Base-by-base conservation (phyloP, 2,329 filamentous ascomycete genomes). In the Zarea fungicola region DNA sequence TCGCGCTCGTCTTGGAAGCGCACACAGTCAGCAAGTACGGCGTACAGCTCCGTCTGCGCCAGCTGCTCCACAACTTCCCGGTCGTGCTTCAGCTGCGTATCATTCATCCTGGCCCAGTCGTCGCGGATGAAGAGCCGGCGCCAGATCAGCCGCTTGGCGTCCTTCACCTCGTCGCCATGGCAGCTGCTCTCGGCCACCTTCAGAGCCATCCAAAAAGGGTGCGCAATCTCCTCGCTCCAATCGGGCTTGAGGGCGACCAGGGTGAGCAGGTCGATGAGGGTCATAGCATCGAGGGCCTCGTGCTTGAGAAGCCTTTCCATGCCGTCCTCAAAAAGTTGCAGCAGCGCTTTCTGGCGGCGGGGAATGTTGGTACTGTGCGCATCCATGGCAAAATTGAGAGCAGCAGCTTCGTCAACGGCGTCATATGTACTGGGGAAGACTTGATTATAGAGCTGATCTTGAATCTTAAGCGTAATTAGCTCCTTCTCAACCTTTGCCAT, bases 71-170 rank as follows among this genome's bases (percentile, higher is more conserved):
- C 73, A 23, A 89, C 78, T 53, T 87, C 77, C 3, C 72, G 69
- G 59, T 95, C 90, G 49, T 82, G 81, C 62, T 87, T 85, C 51
- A 85, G 75, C 41, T 84, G 81, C 1, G 87, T 92, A 56, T 88
- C 82, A 61, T 93, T 92, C 61, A 95, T 78, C 51, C 72, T 74
- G 22, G 78, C 72, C 93, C 93, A 99, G 62, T 96, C 81, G 63
- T 96, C 91, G 42, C 84, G 81, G 56, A 92, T 77, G 60, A 87
- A 87, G 53, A 89, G 85, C 47, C 93, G 82, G 61, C 93, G 85
- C 93, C 93, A 99, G 54, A 97, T 87, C 32, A 82, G 69, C 14
- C 72, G 69, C 62, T 75, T 74, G 5, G 77, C 77, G 54, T 84
- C 76, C 54, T 77, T 75, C 39, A 78, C 74, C n/a, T 79, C 76